Base-by-base conservation (phyloP, 208 protist species). In the Leishmania martiniquensis region DNA sequence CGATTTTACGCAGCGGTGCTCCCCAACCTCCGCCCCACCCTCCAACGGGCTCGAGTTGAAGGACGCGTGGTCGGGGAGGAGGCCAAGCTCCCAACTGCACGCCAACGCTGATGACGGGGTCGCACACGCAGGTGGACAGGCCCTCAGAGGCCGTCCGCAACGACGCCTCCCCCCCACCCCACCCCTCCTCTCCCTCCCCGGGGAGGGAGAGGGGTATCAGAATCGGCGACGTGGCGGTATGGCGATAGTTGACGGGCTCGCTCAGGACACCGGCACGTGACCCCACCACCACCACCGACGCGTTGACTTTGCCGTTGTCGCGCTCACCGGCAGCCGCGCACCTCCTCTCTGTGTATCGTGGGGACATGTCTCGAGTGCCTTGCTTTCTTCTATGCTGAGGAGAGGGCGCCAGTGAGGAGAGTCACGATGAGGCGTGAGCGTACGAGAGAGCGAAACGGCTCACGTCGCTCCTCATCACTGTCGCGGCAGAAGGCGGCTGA, bases 51-150 rank as follows among this genome's bases (percentile, higher is more conserved):
- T 89, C 75, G 86, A 83, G 29, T 87, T 80, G 47, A 83, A 86
- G 63, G 87, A 91, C 65, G 82, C 84, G 67, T 93, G 89, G 89
- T 77, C 75, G 54, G 51, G 75, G 20, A 34, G 90, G 32, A 76
- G 89, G 60, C 82, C 87, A 45, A 70, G 76, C 63, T 78, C 73
- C 44, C 47, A 72, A 20, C 59, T 29, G 10, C 34, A 47, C n/a
- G 34, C 76, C 76, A 25, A 65, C 73, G n/a, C n/a, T 1, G 52
- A 37, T 37, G 59, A 12, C 25, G 83, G 78, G 80, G n/a, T 68
- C 79, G 42, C 85, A 66, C 51, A 82, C 74, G 68, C 84, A 86
- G 72, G 88, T 91, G 47, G 72, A 88, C 44, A 73, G 52, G 20
- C 73, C 82, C 15, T 49, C 76, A 32, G 85, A 85, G 67, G 70